Evolutionary conservation across 192 early-diverging fungal species (phyloP).

Genomic region (Coemansia sp.): DNA sequence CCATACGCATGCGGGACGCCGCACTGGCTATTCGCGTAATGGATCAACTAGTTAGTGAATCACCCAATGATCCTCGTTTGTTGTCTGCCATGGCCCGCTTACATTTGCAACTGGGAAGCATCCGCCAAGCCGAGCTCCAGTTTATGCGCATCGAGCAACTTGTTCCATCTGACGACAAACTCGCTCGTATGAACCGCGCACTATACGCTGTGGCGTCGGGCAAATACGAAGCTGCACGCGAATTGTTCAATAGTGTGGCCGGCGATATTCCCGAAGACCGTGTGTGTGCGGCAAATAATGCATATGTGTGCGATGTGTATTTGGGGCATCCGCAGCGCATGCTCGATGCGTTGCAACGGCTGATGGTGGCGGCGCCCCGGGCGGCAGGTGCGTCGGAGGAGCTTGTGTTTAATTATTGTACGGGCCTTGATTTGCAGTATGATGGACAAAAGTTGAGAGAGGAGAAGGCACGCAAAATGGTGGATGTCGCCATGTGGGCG

Average conservation of each 20-base stretch:
- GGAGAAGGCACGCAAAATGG: constrained; percentile 37
- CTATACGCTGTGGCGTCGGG: constrained; percentile 34
- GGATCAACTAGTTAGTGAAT: background rate
- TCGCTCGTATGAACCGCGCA: constrained; percentile 38
- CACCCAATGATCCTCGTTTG: constrained; percentile 16
- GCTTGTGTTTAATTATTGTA: constrained; percentile 50
- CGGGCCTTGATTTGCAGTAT: constrained; percentile 45
- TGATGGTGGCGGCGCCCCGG: constrained; percentile 30
- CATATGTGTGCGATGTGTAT: constrained; percentile 44
- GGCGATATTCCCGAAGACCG: background rate
- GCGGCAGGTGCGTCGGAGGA: constrained; percentile 42
- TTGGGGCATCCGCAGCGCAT: constrained; percentile 41
- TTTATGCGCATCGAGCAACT: constrained; percentile 20
- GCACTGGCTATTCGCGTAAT: constrained; percentile 14
- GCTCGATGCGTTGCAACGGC: constrained; percentile 27
- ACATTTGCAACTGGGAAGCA: constrained; percentile 36
- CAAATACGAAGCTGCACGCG: constrained; percentile 32
- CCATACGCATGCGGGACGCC: constrained; percentile 18
- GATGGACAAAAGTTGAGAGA: constrained; percentile 31
- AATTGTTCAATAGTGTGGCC: constrained; percentile 18
- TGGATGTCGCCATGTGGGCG: constrained; percentile 46
- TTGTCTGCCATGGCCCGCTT: constrained; percentile 35
- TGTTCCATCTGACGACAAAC: constrained; percentile 17
- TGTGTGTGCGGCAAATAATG: constrained; percentile 24
- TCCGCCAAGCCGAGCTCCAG: constrained; percentile 20